Conservation (phyloP, 495 filamentous ascomycete species). For the Lasiosphaeria ovina region DNA sequence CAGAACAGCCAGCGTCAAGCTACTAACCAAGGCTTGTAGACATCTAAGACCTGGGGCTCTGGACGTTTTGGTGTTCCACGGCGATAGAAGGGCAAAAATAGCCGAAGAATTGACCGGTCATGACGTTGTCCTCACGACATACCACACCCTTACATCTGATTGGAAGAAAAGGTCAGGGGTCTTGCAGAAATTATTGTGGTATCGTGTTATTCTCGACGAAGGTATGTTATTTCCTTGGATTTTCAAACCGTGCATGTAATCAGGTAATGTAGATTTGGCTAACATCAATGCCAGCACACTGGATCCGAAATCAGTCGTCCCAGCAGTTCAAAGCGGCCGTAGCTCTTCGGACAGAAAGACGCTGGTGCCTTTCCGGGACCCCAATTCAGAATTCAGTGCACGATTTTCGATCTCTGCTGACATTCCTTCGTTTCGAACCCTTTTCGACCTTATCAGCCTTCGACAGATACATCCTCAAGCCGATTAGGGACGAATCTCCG, state of each 20-base stretch:
- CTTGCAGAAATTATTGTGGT: neutral
- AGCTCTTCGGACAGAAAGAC: neutral
- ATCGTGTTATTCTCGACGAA: neutral
- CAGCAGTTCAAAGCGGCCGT: neutral
- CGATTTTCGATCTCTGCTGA: too few relatives aligned
- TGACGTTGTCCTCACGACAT: neutral
- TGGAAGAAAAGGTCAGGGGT: neutral
- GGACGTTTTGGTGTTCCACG: neutral
- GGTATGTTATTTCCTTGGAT: neutral
- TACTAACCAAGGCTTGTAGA: neutral
- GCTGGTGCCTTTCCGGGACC: constrained; percentile 19
- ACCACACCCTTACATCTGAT: neutral
- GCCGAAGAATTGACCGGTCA: neutral
- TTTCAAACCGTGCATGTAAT: too few relatives aligned
- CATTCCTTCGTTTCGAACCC: too few relatives aligned
- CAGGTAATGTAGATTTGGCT: neutral
- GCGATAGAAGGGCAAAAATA: neutral
- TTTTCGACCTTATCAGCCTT: too few relatives aligned
- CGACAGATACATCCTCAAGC: too few relatives aligned
- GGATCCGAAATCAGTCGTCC: neutral
- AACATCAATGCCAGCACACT: neutral
- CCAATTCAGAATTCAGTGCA: too few relatives aligned
- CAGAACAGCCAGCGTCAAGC: neutral
- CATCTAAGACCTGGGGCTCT: neutral
- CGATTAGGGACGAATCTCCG: too few relatives aligned